Evolutionary conservation across 306 rosid genomes (phyloP).

Genomic region (Lathyrus oleraceus): DNA sequence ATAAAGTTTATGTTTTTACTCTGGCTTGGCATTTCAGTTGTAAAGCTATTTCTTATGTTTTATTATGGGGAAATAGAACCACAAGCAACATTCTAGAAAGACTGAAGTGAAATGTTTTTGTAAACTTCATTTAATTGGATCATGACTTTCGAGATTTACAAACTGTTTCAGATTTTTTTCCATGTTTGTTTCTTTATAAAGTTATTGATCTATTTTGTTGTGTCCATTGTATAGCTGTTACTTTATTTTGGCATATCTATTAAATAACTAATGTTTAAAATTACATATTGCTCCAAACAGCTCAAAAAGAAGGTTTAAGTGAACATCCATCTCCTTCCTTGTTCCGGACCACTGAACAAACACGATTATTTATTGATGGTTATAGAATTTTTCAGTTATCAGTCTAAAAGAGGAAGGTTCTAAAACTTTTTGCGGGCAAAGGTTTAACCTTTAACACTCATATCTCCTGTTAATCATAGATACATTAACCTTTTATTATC

Average conservation of each 20-base stretch:
- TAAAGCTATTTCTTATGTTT: conserved; percentile 22
- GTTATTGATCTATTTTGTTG: not conserved
- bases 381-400: conserved; percentile 35
- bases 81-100: conserved; percentile 16
- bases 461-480: conserved; percentile 26
- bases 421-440: conserved; percentile 20
- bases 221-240: conserved; percentile 12
- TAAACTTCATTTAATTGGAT: conserved; percentile 24
- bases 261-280: conserved; percentile 24
- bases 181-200: not conserved
- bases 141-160: conserved; percentile 27
- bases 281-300: conserved; percentile 44
- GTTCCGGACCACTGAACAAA: conserved; percentile 21
- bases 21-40: conserved; percentile 22
- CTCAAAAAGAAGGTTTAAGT: conserved; percentile 63
- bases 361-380: conserved; percentile 32
- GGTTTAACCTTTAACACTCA: conserved; percentile 33
- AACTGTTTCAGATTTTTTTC: conserved; percentile 25
- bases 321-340: conserved; percentile 23
- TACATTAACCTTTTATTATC: conserved; percentile 35
- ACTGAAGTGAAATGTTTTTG: conserved; percentile 21
- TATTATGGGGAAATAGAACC: conserved; percentile 8
- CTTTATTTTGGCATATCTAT: conserved; percentile 27
- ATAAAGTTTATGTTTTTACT: conserved; percentile 1
- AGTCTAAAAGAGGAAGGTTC: conserved; percentile 23